A percentile compares a stretch with the other conserved stretches of the same genome.
phyloP scores from a whole-genome alignment of 768 basidiomycete genomes.

The Termitomyces sp. region DNA sequence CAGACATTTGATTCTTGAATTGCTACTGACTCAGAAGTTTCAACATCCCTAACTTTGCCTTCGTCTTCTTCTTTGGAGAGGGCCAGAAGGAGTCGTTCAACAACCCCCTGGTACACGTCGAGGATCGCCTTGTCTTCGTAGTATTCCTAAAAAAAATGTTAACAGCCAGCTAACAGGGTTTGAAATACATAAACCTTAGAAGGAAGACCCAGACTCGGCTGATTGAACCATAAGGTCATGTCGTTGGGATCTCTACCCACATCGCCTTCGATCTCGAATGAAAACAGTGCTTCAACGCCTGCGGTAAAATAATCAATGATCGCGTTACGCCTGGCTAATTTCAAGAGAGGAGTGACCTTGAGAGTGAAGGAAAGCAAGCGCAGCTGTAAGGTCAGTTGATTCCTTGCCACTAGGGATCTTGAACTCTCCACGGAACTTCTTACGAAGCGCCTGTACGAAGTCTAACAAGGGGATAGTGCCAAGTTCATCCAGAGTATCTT shows the following conservation, averaged over 20 bases:
- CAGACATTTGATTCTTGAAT: conserved; percentile 48
- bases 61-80: conserved; percentile 49
- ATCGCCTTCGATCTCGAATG: conserved; percentile 87
- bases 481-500: conserved; percentile 67
- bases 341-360: conserved; percentile 47
- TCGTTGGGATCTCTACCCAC: conserved; percentile 79
- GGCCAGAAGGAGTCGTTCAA: conserved; percentile 61
- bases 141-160: conserved; percentile 60
- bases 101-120: conserved; percentile 65
- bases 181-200: conserved; percentile 57
- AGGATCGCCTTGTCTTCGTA: conserved; percentile 73
- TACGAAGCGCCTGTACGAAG: conserved; percentile 58
- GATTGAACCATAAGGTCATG: conserved; percentile 85
- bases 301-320: background rate
- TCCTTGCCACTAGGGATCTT: conserved; percentile 21
- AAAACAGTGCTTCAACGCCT: conserved; percentile 79
- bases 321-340: background rate
- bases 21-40: conserved; percentile 17
- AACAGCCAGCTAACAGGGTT: background rate
- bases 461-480: conserved; percentile 69
- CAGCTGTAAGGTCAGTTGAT: conserved; percentile 68
- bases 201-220: conserved; percentile 77
- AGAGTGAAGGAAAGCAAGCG: conserved; percentile 84
- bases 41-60: conserved; percentile 11
- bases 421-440: conserved; percentile 53